Conservation (phyloP, 2,329 filamentous ascomycete species). For the Calonectria montana region DNA sequence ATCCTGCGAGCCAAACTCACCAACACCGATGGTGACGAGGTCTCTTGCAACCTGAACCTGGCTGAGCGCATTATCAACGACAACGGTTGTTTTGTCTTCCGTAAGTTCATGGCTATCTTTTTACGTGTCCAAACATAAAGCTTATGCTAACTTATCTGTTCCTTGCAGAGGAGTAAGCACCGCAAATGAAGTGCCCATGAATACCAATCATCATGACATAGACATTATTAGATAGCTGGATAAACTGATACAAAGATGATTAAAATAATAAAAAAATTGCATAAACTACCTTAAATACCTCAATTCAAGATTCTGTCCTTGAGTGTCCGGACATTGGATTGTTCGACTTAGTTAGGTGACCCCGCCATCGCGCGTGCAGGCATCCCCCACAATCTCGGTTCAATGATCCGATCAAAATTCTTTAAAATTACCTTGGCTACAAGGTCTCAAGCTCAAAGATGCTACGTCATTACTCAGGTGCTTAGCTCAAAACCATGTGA, state of each 20-base stretch:
- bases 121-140: neutral
- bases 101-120: conserved; percentile 11
- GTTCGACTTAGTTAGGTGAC: neutral
- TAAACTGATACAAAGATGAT: neutral
- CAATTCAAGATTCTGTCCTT: neutral
- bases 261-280: neutral
- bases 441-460: too few relatives aligned
- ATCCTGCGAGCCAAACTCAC: conserved; percentile 64
- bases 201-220: neutral
- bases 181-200: neutral
- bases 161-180: neutral
- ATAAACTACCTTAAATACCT: neutral
- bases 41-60: conserved; percentile 64
- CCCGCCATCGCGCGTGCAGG: too few relatives aligned
- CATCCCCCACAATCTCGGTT: neutral
- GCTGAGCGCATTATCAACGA: conserved; percentile 65
- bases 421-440: too few relatives aligned
- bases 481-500: too few relatives aligned
- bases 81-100: conserved; percentile 51
- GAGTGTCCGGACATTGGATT: neutral
- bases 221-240: rapidly evolving
- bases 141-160: neutral
- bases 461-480: too few relatives aligned
- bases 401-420: too few relatives aligned
- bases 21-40: conserved; percentile 54